These are phyloP conservation scores for Xylariaceae sp. DNA, from an alignment of 2,329 filamentous ascomycete genomes.

Conservation along the genomic window DNA sequence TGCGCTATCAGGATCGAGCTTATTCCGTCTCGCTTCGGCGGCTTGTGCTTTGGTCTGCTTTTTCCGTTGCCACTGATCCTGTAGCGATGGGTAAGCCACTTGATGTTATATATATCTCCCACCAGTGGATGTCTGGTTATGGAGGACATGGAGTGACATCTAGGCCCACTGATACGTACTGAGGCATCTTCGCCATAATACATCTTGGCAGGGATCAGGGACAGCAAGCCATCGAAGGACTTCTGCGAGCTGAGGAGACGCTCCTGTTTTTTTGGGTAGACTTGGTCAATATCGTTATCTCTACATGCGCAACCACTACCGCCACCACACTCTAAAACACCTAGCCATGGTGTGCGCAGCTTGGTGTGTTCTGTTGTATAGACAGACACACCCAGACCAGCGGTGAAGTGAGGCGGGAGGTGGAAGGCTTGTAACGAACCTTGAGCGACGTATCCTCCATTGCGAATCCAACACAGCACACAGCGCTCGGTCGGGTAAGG, in stretches of 20 bases:
- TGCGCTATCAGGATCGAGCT: conserved; percentile 84
- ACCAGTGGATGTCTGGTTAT: neutral
- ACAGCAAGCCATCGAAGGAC: conserved; percentile 81
- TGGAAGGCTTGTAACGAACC: conserved; percentile 33
- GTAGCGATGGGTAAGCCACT: conserved; percentile 18
- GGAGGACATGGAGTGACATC: neutral
- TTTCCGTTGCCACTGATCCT: conserved; percentile 93
- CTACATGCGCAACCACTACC: neutral
- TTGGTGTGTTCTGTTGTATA: too few species aligned
- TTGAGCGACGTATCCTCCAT: conserved; percentile 44
- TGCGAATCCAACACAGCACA: neutral
- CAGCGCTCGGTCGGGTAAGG: neutral
- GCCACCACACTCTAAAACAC: neutral
- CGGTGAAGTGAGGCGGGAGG: neutral
- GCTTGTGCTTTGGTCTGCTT: conserved; percentile 93
- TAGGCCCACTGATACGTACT: conserved; percentile 47
- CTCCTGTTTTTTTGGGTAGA: conserved; percentile 37
- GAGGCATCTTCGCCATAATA: conserved; percentile 84
- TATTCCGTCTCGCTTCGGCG: conserved; percentile 74
- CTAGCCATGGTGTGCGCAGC: neutral
- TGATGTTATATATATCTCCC: conserved; percentile 2
- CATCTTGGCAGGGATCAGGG: conserved; percentile 81
- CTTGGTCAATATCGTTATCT: conserved; percentile 20
- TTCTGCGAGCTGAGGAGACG: conserved; percentile 56
- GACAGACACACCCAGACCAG: too few species aligned